phyloP scores from a whole-genome alignment of 2,329 filamentous ascomycete species.

The Pyrenophora tritici-repentis region DNA sequence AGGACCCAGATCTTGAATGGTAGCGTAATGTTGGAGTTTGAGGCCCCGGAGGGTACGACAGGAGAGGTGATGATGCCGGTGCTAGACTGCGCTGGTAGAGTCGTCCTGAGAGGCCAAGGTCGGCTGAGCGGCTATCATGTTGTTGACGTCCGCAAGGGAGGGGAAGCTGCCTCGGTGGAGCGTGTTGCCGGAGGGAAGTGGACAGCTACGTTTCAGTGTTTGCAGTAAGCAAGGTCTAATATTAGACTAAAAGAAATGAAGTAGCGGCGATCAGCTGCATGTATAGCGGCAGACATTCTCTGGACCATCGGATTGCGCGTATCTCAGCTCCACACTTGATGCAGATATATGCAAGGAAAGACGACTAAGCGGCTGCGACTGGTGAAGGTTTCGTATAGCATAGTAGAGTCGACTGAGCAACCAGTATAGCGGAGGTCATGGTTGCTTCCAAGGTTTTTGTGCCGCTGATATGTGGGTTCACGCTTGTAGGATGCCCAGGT shows the following conservation, averaged over 20 bases:
- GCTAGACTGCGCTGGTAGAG: slow-evolving; percentile 23
- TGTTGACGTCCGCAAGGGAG: slow-evolving; percentile 21
- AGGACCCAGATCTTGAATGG: slow-evolving; percentile 27
- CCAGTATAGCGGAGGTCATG: not conserved
- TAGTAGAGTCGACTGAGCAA: slow-evolving; percentile 11
- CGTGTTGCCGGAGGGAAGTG: slow-evolving; percentile 32
- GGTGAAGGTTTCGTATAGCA: not conserved
- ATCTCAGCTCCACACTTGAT: too few relatives aligned
- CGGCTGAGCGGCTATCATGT: slow-evolving; percentile 22
- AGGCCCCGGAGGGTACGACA: slow-evolving; percentile 37
- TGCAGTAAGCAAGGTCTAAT: not conserved
- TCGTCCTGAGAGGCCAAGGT: slow-evolving; percentile 24
- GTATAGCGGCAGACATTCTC: too few relatives aligned
- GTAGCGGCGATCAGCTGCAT: too few relatives aligned
- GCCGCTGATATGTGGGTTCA: not conserved
- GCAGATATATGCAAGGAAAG: too few relatives aligned
- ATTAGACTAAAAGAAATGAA: not conserved
- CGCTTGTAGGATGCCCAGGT: too few relatives aligned
- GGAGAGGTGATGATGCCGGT: slow-evolving; percentile 36
- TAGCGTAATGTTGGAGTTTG: slow-evolving; percentile 31
- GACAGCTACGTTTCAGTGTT: slow-evolving; percentile 24
- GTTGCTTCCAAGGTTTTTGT: not conserved
- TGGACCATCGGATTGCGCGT: too few relatives aligned
- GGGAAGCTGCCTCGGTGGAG: slow-evolving; percentile 13
- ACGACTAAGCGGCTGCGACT: too few relatives aligned